phyloP scores from a whole-genome alignment of 2,329 filamentous ascomycete species.

The Aureobasidium sp. region DNA sequence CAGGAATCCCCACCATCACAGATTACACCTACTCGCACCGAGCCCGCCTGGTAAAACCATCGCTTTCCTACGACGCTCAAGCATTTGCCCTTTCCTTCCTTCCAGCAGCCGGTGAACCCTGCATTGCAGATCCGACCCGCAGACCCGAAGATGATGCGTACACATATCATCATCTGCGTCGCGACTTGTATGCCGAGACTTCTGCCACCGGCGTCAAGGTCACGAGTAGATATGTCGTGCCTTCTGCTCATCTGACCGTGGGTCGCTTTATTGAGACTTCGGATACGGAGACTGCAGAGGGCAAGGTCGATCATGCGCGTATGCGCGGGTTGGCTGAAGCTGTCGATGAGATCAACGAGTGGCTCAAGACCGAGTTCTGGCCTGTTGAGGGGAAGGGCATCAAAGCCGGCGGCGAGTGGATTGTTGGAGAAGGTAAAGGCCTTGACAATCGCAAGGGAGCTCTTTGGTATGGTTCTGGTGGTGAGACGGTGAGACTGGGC shows the following conservation, averaged over 20 bases:
- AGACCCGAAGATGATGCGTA: slow-evolving; percentile 55
- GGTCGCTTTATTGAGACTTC: slow-evolving; percentile 66
- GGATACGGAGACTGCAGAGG: slow-evolving; percentile 46
- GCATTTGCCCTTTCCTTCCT: slow-evolving; percentile 83
- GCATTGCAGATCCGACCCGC: slow-evolving; percentile 19
- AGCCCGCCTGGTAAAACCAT: slow-evolving; percentile 70
- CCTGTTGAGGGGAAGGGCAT: slow-evolving; percentile 40
- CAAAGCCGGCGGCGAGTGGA: slow-evolving; percentile 61
- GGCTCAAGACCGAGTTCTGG: slow-evolving; percentile 68
- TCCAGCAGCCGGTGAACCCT: slow-evolving; percentile 50
- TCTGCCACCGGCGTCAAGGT: slow-evolving; percentile 59
- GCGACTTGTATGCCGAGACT: slow-evolving; percentile 63
- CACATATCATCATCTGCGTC: slow-evolving; percentile 84
- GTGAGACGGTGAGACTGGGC: slow-evolving; percentile 57
- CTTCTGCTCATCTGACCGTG: slow-evolving; percentile 83
- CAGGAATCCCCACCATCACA: slow-evolving; percentile 53
- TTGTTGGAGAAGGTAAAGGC: slow-evolving; percentile 78
- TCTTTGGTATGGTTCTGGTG: slow-evolving; percentile 78
- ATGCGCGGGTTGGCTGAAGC: slow-evolving; percentile 58
- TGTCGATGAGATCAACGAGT: slow-evolving; percentile 71
- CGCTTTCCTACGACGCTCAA: slow-evolving; percentile 75
- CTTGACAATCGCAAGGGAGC: slow-evolving; percentile 67
- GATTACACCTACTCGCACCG: slow-evolving; percentile 62
- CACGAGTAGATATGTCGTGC: slow-evolving; percentile 76
- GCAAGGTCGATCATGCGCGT: slow-evolving; percentile 43